These are phyloP conservation scores for Quercus ilex DNA, from an alignment of 306 rosid species.

Conservation along the genomic window DNA sequence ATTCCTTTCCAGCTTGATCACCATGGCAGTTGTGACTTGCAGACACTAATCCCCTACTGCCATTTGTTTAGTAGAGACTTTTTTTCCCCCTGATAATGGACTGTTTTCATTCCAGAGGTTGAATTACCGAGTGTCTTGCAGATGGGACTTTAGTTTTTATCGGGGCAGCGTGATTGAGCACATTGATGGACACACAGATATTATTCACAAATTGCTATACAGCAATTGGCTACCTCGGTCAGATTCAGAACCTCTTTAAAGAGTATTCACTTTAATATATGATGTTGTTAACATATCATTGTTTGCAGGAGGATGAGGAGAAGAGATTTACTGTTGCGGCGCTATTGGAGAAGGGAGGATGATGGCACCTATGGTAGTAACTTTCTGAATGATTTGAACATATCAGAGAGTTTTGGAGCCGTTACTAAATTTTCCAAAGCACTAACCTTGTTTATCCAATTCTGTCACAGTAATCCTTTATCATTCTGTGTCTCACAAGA, in stretches of 20 bases:
- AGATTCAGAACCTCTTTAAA: constrained; percentile 22
- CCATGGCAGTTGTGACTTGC: neutral
- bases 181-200: constrained; percentile 91
- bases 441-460: constrained; percentile 25
- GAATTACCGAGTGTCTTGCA: constrained; percentile 48
- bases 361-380: constrained; percentile 88
- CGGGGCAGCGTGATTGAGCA: constrained; percentile 74
- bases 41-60: neutral
- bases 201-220: constrained; percentile 57
- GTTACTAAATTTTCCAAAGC: constrained; percentile 4
- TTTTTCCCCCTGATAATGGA: neutral
- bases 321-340: constrained; percentile 70
- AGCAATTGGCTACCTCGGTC: constrained; percentile 90
- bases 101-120: constrained; percentile 25
- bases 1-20: neutral
- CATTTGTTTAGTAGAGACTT: neutral
- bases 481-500: constrained; percentile 75
- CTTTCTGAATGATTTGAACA: neutral
- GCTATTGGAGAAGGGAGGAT: constrained; percentile 96
- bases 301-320: constrained; percentile 74
- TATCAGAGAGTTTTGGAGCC: constrained; percentile 5
- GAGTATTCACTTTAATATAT: neutral
- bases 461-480: constrained; percentile 60
- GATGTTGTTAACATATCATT: constrained; percentile 28
- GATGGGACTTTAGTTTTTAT: constrained; percentile 86